Percentiles rank a stretch among this genome's conserved stretches.
Conservation (phyloP, 2,329 filamentous ascomycete species). For the Trichoderma hamatum region DNA sequence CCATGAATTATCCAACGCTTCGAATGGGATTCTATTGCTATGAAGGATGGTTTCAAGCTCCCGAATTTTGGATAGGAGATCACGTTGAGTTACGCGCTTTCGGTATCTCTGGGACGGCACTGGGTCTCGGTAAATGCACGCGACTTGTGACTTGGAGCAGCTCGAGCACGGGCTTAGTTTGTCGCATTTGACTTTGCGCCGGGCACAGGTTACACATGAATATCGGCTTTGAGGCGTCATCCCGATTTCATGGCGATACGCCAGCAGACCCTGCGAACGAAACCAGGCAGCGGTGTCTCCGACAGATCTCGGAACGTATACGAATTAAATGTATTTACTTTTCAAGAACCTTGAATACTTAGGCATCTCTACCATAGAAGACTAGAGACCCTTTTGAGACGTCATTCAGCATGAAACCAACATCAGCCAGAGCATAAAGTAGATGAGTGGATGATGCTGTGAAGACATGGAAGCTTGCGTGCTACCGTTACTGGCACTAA, state of each 20-base stretch:
- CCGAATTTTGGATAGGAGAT: constrained; percentile 4
- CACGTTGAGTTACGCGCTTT: not conserved
- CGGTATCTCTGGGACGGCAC: constrained; percentile 14
- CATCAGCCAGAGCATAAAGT: not conserved
- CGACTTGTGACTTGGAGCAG: not conserved
- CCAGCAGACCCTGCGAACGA: not conserved
- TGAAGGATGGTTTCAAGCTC: constrained; percentile 10
- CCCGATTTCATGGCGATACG: not conserved
- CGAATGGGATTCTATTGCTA: constrained; percentile 13
- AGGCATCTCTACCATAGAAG: not conserved
- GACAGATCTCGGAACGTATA: not conserved
- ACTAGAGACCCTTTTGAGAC: not conserved
- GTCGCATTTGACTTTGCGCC: constrained; percentile 20
- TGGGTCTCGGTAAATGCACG: constrained; percentile 13
- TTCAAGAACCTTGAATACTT: not conserved
- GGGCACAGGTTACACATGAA: constrained; percentile 3
- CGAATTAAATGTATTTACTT: not conserved
- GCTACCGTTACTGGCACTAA: not conserved
- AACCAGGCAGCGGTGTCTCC: not conserved
- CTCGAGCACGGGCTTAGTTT: constrained; percentile 12
- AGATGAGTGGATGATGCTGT: not conserved
- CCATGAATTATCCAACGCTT: constrained; percentile 7
- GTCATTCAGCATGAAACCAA: not conserved
- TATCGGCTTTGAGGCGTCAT: not conserved
- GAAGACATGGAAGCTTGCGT: not conserved